Evolutionary conservation across 805 yeast species (phyloP).

Genomic region (Phaffomyces antillensis): DNA sequence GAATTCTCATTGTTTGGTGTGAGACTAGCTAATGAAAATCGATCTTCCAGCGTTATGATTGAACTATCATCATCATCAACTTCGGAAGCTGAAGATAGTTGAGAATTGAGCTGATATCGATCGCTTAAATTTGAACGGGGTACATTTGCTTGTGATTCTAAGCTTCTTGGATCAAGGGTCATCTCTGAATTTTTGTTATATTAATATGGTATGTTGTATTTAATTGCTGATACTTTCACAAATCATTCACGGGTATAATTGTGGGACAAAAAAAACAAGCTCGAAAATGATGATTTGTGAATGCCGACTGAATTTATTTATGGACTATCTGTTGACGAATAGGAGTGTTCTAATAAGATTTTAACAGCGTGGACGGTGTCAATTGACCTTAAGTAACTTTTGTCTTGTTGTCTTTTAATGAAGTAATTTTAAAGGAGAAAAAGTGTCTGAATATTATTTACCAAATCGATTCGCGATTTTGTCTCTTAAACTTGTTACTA

Average conservation of each 20-base stretch:
- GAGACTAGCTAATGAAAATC: background rate
- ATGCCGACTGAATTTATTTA: too few species aligned
- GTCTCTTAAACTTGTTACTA: too few species aligned
- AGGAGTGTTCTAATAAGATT: too few species aligned
- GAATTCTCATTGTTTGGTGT: background rate
- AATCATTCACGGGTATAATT: background rate
- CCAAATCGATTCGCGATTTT: too few species aligned
- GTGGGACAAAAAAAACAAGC: background rate
- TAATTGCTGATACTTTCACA: background rate
- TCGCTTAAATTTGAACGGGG: background rate
- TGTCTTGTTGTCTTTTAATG: too few species aligned
- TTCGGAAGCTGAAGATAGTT: background rate
- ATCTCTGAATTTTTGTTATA: background rate
- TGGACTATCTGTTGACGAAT: too few species aligned
- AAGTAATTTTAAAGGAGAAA: too few species aligned
- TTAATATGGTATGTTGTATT: too few species aligned
- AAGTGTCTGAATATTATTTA: too few species aligned
- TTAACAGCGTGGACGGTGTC: too few species aligned
- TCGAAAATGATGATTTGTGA: too few species aligned
- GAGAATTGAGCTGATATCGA: background rate
- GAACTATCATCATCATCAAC: constrained; percentile 10
- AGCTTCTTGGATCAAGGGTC: constrained; percentile 20
- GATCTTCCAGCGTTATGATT: constrained; percentile 15
- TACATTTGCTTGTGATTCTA: constrained; percentile 1
- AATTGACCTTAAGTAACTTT: too few species aligned